phyloP scores from a whole-genome alignment of 768 basidiomycete species.

The Dictyophora rubrovolvata region DNA sequence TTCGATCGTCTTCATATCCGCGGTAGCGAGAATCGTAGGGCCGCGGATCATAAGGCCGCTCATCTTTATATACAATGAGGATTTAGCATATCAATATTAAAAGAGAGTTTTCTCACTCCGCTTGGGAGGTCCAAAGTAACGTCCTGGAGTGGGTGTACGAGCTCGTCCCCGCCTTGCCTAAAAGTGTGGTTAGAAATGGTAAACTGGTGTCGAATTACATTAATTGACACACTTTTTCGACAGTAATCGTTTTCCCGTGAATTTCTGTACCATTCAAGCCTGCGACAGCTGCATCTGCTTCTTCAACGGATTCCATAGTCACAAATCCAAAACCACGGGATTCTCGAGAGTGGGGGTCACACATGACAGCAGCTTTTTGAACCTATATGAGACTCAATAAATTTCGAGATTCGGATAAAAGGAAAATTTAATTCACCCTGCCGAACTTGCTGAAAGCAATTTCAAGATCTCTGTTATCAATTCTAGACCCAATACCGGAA shows the following conservation, averaged over 20 bases:
- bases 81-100: background rate
- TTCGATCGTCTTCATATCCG: slow-evolving; percentile 44
- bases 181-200: slow-evolving; percentile 1
- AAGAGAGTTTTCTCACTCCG: slow-evolving; percentile 36
- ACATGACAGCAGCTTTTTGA: slow-evolving; percentile 52
- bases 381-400: slow-evolving; percentile 33
- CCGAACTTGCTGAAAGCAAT: slow-evolving; percentile 83
- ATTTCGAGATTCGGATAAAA: background rate
- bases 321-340: slow-evolving; percentile 88
- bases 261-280: slow-evolving; percentile 76
- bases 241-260: slow-evolving; percentile 76
- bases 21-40: slow-evolving; percentile 87
- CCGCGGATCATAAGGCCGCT: slow-evolving; percentile 85
- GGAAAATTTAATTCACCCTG: slow-evolving; percentile 39
- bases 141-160: slow-evolving; percentile 85
- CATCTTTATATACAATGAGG: slow-evolving; percentile 33
- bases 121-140: slow-evolving; percentile 92
- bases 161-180: slow-evolving; percentile 86
- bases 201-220: background rate
- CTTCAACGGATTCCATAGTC: slow-evolving; percentile 71
- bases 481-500: slow-evolving; percentile 45
- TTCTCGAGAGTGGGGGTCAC: slow-evolving; percentile 55
- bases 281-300: slow-evolving; percentile 85
- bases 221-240: slow-evolving; percentile 63
- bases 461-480: slow-evolving; percentile 82